Evolutionary conservation across 2,329 filamentous ascomycete species (phyloP).

Genomic region (Talaromyces sp.): DNA sequence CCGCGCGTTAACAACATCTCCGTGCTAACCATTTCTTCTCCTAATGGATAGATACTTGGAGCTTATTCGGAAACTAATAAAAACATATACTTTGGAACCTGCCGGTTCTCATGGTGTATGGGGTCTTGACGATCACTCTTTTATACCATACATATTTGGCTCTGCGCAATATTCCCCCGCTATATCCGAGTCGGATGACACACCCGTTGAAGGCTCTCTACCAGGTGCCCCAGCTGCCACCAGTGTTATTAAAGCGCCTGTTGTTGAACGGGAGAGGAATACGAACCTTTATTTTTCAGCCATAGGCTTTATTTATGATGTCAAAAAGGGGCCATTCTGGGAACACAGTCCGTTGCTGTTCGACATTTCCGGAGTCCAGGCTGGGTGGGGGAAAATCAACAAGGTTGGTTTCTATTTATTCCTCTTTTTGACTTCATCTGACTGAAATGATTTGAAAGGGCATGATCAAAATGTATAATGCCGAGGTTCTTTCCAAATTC

Average conservation of each 20-base stretch:
- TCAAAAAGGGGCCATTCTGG: conserved; percentile 96
- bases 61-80: conserved; percentile 75
- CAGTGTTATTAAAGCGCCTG: conserved; percentile 59
- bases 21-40: not conserved
- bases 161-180: conserved; percentile 82
- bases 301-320: conserved; percentile 93
- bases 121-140: conserved; percentile 97
- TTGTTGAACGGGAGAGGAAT: conserved; percentile 60
- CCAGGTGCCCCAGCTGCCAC: conserved; percentile 64
- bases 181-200: conserved; percentile 56
- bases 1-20: not conserved
- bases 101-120: conserved; percentile 96
- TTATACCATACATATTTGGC: conserved; percentile 89
- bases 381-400: conserved; percentile 98
- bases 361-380: conserved; percentile 84
- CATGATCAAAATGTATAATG: conserved; percentile 99
- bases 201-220: conserved; percentile 74
- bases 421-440: not conserved
- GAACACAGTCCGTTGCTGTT: conserved; percentile 91
- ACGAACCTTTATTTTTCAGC: conserved; percentile 90
- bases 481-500: conserved; percentile 92
- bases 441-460: conserved; percentile 46
- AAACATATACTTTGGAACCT: conserved; percentile 88
- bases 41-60: conserved; percentile 59
- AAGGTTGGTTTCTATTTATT: conserved; percentile 46